These are phyloP conservation scores for Gomphus bonarii DNA, from an alignment of 1,284 basidiomycete species.

Conservation along the genomic window DNA sequence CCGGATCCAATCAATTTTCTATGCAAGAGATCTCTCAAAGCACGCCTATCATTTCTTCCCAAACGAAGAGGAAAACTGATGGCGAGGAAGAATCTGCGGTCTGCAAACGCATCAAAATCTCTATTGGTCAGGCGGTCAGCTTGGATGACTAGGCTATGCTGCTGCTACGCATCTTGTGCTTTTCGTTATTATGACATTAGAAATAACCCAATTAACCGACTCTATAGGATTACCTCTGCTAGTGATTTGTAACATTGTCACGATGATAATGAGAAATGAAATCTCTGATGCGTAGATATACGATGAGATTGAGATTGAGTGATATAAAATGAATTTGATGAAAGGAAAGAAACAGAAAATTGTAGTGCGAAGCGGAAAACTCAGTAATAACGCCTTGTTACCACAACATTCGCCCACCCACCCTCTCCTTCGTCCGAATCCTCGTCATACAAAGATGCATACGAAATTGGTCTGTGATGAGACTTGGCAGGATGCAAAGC, in stretches of 20 bases:
- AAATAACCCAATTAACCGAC: background rate
- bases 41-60: background rate
- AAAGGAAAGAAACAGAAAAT: background rate
- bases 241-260: background rate
- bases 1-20: conserved; percentile 26
- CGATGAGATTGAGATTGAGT: background rate
- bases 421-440: conserved; percentile 8
- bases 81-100: conserved; percentile 13
- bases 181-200: too few species aligned
- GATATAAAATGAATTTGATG: background rate
- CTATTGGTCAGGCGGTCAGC: conserved; percentile 28
- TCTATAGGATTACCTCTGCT: background rate
- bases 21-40: conserved; percentile 45
- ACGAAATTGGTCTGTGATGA: conserved; percentile 4
- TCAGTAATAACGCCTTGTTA: conserved; percentile 6
- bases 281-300: background rate
- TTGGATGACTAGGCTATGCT: conserved; percentile 24
- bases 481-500: conserved; percentile 3
- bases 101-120: conserved; percentile 31
- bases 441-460: conserved; percentile 7
- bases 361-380: background rate
- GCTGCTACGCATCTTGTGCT: background rate
- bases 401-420: conserved; percentile 8
- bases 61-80: conserved; percentile 19
- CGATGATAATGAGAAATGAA: background rate